Base-by-base conservation (phyloP, 495 filamentous ascomycete species). In the Penicillium salamii region DNA sequence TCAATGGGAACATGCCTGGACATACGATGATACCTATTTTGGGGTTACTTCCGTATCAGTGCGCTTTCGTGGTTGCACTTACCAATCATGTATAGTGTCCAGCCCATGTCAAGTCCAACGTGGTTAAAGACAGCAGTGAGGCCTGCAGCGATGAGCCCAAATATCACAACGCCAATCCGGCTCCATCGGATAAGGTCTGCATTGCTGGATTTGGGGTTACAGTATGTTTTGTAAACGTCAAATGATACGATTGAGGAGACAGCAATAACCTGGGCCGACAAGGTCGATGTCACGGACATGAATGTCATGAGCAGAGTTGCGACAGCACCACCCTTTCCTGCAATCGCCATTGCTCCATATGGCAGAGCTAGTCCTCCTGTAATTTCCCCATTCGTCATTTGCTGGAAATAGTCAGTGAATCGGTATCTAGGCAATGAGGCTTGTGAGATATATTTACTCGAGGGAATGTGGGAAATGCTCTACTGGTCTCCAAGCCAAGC, bases 201-300 rank as follows among this genome's bases (percentile, higher is more conserved):
- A 32, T 11, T 32, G 3, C 12, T 13, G 5, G 29, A 8, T 3
- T 66, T 68, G 52, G 66, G 7, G 29, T 32, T 32, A 5, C 29
- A 53, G 42, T 74, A 74, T 3, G 61, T 64, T 4, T 58, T 38
- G 53, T 71, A 74, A 14, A 70, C 52, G 38, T 71, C 65, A 41
- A 61, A 72, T 8, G 52, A 57, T n/a, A 69, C 28, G 37, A 69
- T 55, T 8, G 65, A 62, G 19, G 49, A 56, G 2, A 61, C 55
- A 15, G 68, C 68, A 15, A 72, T 65, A 9, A 66, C 29, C 41
- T 72, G 55, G 1, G 65, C 57, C 0, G 66, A 69, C 0, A 56
- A 28, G 6, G 55, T 54, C 2, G 54, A 59, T 0, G 68, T 72
- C 5, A 62, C 57, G 7, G 63, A 59, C 67, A 68, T 68, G 54